Evolutionary conservation across 306 rosid species (phyloP).

Genomic region (Abrus precatorius): DNA sequence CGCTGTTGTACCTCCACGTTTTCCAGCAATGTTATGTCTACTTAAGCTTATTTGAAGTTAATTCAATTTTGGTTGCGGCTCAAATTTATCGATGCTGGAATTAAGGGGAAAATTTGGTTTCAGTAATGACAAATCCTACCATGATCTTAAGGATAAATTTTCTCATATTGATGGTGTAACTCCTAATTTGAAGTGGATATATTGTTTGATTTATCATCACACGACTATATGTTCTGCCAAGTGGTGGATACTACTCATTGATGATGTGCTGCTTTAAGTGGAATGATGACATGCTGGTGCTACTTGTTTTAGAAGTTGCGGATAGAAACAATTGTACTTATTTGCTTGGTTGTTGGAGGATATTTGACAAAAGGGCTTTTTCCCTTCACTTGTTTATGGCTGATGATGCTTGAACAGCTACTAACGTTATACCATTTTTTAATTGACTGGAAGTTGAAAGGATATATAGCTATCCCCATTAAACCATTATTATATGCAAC

Average conservation of each 20-base stretch:
- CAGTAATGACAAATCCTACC: not conserved
- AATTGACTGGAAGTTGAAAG: not conserved
- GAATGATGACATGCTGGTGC: not conserved
- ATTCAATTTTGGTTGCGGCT: slow-evolving; percentile 34
- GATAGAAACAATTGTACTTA: not conserved
- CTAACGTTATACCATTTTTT: not conserved
- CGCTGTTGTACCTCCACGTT: slow-evolving; percentile 13
- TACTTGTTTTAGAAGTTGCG: not conserved
- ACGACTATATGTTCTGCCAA: slow-evolving; percentile 4
- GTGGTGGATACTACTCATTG: slow-evolving; percentile 10
- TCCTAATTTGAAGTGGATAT: slow-evolving; percentile 21
- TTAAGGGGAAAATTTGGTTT: slow-evolving; percentile 11
- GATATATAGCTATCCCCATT: not conserved
- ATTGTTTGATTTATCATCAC: slow-evolving; percentile 10
- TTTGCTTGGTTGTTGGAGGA: too few relatives aligned
- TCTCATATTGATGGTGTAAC: slow-evolving; percentile 11
- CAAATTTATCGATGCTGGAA: slow-evolving; percentile 8
- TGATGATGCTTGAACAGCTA: not conserved
- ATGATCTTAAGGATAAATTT: slow-evolving; percentile 6
- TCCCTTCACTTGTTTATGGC: not conserved
- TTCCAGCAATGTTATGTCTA: slow-evolving; percentile 14
- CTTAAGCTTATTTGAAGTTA: slow-evolving; percentile 25
- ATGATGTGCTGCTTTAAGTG: not conserved
- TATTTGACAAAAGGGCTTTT: not conserved
- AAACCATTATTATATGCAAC: not conserved